These are phyloP conservation scores for Circinella minor DNA, from an alignment of 371 early-diverging fungal species.

Conservation along the genomic window DNA sequence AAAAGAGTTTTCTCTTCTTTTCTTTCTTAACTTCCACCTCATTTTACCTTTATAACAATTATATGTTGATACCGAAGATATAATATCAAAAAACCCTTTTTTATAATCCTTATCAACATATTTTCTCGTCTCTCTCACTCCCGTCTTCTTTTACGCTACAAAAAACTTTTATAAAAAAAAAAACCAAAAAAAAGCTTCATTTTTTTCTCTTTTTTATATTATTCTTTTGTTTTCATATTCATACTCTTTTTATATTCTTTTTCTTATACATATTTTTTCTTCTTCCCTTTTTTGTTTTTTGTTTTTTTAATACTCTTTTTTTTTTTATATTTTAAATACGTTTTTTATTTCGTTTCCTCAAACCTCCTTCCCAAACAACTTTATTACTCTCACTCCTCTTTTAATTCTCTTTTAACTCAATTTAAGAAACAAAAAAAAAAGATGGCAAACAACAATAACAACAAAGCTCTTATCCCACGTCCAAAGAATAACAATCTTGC, in stretches of 20 bases:
- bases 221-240: background rate
- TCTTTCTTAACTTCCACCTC: background rate
- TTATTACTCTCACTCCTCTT: background rate
- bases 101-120: background rate
- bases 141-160: background rate
- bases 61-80: background rate
- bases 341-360: background rate
- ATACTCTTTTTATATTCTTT: too few species aligned
- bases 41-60: background rate
- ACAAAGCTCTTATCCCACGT: background rate
- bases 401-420: background rate
- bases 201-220: background rate
- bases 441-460: conserved; percentile 7
- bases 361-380: too few species aligned
- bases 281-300: background rate
- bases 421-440: too few species aligned
- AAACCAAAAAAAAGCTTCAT: conserved; percentile 5
- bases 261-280: background rate
- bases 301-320: background rate
- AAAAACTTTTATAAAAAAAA: background rate
- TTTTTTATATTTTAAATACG: background rate
- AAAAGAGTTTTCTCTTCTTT: background rate
- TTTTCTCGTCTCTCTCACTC: background rate
- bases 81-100: background rate
- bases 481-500: conserved; percentile 1